A percentile compares a stretch with the other conserved stretches of the same genome.
phyloP scores from a whole-genome alignment of 768 basidiomycete genomes.

The Dacryopinax spathularia region DNA sequence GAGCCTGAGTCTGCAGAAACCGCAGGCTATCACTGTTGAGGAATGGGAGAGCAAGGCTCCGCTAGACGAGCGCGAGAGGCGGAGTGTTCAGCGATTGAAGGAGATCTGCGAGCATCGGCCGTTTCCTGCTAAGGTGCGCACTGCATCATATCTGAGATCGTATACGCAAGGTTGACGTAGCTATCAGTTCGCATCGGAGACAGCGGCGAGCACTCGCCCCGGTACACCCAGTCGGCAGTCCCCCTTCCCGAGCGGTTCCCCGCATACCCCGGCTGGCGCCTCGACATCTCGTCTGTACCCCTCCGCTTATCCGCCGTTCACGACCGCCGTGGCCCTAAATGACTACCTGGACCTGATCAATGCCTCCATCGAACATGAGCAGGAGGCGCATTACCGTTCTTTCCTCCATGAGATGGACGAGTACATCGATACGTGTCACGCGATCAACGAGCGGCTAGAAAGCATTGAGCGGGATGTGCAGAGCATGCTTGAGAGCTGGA shows the following conservation, averaged over 20 bases:
- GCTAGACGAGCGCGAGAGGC: slow-evolving; percentile 50
- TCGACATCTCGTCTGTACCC: slow-evolving; percentile 24
- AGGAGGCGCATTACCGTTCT: slow-evolving; percentile 81
- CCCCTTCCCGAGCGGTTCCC: slow-evolving; percentile 4
- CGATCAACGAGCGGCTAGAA: slow-evolving; percentile 53
- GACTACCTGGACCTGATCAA: slow-evolving; percentile 92
- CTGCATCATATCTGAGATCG: background rate
- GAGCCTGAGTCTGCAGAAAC: background rate
- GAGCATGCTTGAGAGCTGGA: slow-evolving; percentile 72
- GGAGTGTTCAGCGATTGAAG: slow-evolving; percentile 51
- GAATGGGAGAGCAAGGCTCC: slow-evolving; percentile 86
- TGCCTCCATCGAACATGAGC: slow-evolving; percentile 77
- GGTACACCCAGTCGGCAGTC: slow-evolving; percentile 8
- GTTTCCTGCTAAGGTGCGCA: slow-evolving; percentile 58
- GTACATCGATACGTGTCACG: slow-evolving; percentile 66
- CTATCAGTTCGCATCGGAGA: slow-evolving; percentile 9
- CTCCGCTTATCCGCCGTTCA: slow-evolving; percentile 61
- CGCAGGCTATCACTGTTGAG: slow-evolving; percentile 44
- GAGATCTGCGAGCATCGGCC: slow-evolving; percentile 44
- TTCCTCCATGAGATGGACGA: slow-evolving; percentile 64
- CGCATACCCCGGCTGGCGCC: slow-evolving; percentile 15
- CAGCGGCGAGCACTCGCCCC: slow-evolving; percentile 19
- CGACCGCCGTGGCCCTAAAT: slow-evolving; percentile 92
- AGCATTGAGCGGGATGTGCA: slow-evolving; percentile 60
- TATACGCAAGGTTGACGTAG: background rate